phyloP scores from a whole-genome alignment of 2,329 filamentous ascomycete genomes.

The Trichophyton mentagrophytes region DNA sequence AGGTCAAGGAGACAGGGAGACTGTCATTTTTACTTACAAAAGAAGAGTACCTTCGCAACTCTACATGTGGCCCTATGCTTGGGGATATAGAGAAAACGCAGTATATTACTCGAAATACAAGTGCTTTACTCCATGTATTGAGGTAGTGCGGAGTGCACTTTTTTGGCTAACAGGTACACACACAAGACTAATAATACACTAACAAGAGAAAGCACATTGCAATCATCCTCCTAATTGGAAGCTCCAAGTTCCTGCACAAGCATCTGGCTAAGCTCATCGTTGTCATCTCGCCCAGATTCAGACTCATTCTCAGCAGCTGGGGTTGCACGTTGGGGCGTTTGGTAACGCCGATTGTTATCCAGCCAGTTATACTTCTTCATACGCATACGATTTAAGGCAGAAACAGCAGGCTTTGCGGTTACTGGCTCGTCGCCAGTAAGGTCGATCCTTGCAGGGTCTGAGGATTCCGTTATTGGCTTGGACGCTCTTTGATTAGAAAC shows the following conservation, averaged over 20 bases:
- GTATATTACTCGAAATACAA: no score
- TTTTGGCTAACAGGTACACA: no score
- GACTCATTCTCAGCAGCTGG: background rate
- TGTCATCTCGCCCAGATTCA: background rate
- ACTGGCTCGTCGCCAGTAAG: constrained; percentile 7
- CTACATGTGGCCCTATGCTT: no score
- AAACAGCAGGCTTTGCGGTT: background rate
- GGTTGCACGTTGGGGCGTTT: background rate
- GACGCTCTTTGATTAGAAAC: background rate
- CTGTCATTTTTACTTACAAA: no score
- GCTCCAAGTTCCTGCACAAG: constrained; percentile 19
- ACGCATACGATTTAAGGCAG: constrained; percentile 18
- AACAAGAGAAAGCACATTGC: background rate
- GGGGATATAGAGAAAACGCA: no score
- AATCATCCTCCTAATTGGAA: background rate
- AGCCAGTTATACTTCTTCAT: constrained; percentile 25
- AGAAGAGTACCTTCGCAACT: no score
- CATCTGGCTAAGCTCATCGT: constrained; percentile 13
- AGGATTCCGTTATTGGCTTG: constrained; percentile 11
- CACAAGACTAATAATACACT: background rate
- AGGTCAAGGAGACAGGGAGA: no score
- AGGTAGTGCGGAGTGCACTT: no score
- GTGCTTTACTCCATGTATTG: no score
- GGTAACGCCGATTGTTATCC: constrained; percentile 6
- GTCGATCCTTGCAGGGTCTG: constrained; percentile 10